Evolutionary conservation across 192 early-diverging fungal genomes (phyloP).

Genomic region (Phlyctochytrium arcticum): DNA sequence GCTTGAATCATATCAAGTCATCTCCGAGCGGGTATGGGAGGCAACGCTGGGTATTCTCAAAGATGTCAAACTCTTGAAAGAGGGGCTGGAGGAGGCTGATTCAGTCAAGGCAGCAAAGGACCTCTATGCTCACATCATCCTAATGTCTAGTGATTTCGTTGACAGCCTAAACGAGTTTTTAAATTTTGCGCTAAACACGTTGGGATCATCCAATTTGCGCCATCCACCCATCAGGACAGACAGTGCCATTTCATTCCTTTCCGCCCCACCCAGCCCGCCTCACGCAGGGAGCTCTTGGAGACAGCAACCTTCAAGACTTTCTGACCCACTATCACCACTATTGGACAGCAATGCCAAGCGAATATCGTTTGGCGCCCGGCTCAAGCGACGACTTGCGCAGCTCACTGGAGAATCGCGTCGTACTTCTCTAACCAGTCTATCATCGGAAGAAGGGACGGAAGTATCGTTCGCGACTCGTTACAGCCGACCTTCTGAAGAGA

Average conservation of each 20-base stretch:
- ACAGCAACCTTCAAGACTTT: too few species aligned
- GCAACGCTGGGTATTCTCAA: constrained; percentile 11
- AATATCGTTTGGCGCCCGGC: constrained; percentile 6
- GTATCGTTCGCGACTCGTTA: constrained; percentile 4
- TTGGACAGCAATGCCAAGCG: background rate
- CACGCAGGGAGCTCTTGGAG: too few species aligned
- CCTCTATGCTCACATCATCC: constrained; percentile 5
- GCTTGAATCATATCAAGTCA: constrained; percentile 16
- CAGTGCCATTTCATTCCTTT: background rate
- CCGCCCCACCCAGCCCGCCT: too few species aligned
- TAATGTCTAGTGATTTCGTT: constrained; percentile 3
- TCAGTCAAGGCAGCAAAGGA: background rate
- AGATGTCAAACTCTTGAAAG: constrained; percentile 17
- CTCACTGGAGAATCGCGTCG: constrained; percentile 9
- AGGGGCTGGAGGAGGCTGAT: constrained; percentile 7
- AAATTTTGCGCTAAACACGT: constrained; percentile 9
- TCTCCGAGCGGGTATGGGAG: constrained; percentile 22
- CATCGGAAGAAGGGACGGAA: constrained; percentile 15
- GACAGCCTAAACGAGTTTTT: constrained; percentile 2
- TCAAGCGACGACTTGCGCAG: background rate
- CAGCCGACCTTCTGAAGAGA: background rate
- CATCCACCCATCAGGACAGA: background rate
- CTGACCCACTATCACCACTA: background rate
- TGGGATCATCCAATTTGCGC: background rate
- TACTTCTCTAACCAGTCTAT: background rate